Evolutionary conservation across 257 asterid species (phyloP), one percentile per base, ranked within the genome.

Genomic region (Phtheirospermum japonicum): DNA sequence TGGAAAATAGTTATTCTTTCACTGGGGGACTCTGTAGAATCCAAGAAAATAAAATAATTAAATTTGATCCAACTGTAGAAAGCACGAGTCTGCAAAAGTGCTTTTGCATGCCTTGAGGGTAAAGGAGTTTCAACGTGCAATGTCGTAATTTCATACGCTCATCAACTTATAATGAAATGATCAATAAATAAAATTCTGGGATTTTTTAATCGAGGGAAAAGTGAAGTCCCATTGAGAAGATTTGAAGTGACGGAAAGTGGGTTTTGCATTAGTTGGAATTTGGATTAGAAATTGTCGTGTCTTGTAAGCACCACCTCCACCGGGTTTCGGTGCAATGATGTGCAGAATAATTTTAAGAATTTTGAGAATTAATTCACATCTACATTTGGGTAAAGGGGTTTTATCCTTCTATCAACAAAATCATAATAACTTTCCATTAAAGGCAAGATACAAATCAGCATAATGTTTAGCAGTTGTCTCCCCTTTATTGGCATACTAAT

Each of bases 21-120:
- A 18, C 13, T 19, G 51, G 45, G 61, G 61, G 59, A 56, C 40
- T 54, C 58, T 62, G 68, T 60, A 32, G 45, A n/a, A n/a, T n/a
- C n/a, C 61, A 18, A 37, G 52, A 33, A 58, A 13, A 30, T n/a
- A n/a, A 33, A 14, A 20, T 46, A 33, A 61, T 63, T 14, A 33
- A 12, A 51, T 16, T 56, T 33, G 45, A 34, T 45, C 57, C 20
- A 45, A 61, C 28, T 61, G 31, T 20, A n/a, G 31, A 26, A 19
- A 58, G 49, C 53, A 56, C 63, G 61, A 55, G n/a, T n/a, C 55
- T 19, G 34, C 33, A 34, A 14, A 6, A n/a, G 6, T 32, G 6
- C 36, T 6, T 6, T 42, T 5, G 49, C 23, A 40, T 40, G 31
- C 16, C 30, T 23, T 4, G 37, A 40, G 61, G 59, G 45, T 61